A percentile compares a stretch with the other conserved stretches of the same genome.
Conservation (phyloP, 1,284 basidiomycete species). For the Rhodotorula sp. region DNA sequence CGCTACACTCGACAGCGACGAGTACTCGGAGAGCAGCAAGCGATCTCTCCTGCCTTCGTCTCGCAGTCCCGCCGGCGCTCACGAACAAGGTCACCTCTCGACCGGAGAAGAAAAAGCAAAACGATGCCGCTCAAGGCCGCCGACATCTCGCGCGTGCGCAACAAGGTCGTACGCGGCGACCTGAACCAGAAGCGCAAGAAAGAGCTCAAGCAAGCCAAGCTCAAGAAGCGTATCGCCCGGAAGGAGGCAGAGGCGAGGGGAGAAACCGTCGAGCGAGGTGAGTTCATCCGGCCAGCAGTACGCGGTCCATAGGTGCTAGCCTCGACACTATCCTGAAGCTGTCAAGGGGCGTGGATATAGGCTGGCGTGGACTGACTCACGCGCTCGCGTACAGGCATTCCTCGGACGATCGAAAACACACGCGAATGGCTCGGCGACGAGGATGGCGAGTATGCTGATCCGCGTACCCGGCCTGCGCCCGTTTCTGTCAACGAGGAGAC, state of each 20-base stretch:
- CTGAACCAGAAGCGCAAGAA: constrained; percentile 64
- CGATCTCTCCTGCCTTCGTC: too few species aligned
- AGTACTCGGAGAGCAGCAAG: too few species aligned
- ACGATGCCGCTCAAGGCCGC: constrained; percentile 21
- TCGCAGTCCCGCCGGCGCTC: too few species aligned
- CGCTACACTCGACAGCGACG: too few species aligned
- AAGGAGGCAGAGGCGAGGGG: constrained; percentile 64
- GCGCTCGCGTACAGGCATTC: constrained; percentile 22
- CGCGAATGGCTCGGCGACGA: constrained; percentile 81
- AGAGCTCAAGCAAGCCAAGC: constrained; percentile 74
- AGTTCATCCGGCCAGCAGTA: constrained; percentile 3
- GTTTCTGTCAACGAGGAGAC: constrained; percentile 43
- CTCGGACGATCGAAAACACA: constrained; percentile 88
- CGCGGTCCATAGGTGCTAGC: background rate
- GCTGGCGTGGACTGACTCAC: too few species aligned
- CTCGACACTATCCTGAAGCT: too few species aligned
- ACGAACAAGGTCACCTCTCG: too few species aligned
- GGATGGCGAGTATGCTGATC: constrained; percentile 59
- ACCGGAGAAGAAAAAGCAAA: too few species aligned
- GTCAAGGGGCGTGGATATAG: too few species aligned
- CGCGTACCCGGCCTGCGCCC: constrained; percentile 42
- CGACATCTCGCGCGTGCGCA: constrained; percentile 45
- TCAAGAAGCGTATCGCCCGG: constrained; percentile 70
- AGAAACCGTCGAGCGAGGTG: constrained; percentile 47
- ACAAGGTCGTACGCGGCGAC: constrained; percentile 50